These are phyloP conservation scores for Actinomortierella wolfii DNA, from an alignment of 371 early-diverging fungal species.

Conservation along the genomic window DNA sequence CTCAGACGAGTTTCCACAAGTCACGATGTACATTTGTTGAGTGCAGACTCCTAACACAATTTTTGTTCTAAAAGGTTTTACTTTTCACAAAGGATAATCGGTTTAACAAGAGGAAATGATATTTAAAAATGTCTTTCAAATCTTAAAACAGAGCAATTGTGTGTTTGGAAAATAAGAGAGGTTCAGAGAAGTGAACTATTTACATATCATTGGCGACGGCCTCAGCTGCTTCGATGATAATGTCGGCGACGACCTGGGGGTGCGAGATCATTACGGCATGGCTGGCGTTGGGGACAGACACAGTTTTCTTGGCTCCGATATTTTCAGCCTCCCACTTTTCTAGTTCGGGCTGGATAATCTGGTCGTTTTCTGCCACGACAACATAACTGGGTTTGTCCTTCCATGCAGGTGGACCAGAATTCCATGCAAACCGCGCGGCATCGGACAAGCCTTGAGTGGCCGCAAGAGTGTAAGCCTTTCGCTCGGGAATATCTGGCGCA, in stretches of 20 bases:
- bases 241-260: constrained; percentile 3
- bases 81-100: too few species aligned
- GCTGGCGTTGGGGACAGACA: background rate
- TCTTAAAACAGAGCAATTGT: too few species aligned
- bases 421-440: constrained; percentile 6
- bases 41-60: too few species aligned
- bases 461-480: constrained; percentile 4
- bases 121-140: too few species aligned
- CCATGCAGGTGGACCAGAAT: constrained; percentile 16
- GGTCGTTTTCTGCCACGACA: constrained; percentile 13
- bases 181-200: too few species aligned
- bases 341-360: constrained; percentile 11
- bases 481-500: constrained; percentile 7
- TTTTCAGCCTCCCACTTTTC: constrained; percentile 2
- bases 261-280: constrained; percentile 11
- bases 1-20: too few species aligned
- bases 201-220: background rate
- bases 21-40: too few species aligned
- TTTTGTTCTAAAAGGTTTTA: too few species aligned
- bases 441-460: constrained; percentile 15
- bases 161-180: too few species aligned
- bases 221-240: constrained; percentile 16
- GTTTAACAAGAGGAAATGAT: too few species aligned
- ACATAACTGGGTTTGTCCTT: constrained; percentile 10
- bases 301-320: constrained; percentile 7